A percentile compares a stretch with the other conserved stretches of the same genome.
Conservation (phyloP, 371 early-diverging fungal species). For the Mortierella sp. region DNA sequence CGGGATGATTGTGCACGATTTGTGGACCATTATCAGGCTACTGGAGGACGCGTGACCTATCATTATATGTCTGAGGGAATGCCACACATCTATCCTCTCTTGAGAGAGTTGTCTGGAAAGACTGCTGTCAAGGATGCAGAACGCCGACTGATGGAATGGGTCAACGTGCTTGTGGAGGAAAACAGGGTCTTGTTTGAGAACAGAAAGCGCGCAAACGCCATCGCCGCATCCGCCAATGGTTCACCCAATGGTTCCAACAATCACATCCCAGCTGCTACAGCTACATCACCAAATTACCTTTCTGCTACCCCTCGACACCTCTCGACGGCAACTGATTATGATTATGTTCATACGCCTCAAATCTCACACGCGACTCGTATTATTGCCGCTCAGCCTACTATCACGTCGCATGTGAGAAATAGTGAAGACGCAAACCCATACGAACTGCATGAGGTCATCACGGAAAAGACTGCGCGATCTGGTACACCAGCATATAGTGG, state of each 20-base stretch:
- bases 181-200: slow-evolving; percentile 48
- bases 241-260: slow-evolving; percentile 1
- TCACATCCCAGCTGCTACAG: not conserved
- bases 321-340: slow-evolving; percentile 8
- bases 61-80: slow-evolving; percentile 55
- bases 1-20: slow-evolving; percentile 50
- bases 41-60: slow-evolving; percentile 49
- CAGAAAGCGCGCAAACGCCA: slow-evolving; percentile 35
- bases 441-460: slow-evolving; percentile 33
- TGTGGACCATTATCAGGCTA: slow-evolving; percentile 46
- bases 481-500: slow-evolving; percentile 8
- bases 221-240: not conserved
- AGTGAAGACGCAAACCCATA: not conserved
- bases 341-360: slow-evolving; percentile 35
- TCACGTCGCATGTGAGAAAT: slow-evolving; percentile 19
- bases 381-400: slow-evolving; percentile 35
- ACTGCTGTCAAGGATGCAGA: slow-evolving; percentile 56
- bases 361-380: slow-evolving; percentile 49
- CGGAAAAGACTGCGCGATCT: slow-evolving; percentile 18
- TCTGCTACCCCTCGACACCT: not conserved
- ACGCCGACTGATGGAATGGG: slow-evolving; percentile 55
- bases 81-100: slow-evolving; percentile 42
- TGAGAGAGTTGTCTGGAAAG: slow-evolving; percentile 46
- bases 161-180: slow-evolving; percentile 52
- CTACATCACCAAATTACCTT: not conserved